Conservation (phyloP, 192 early-diverging fungal genomes). For the Spizellomyces punctatus region DNA sequence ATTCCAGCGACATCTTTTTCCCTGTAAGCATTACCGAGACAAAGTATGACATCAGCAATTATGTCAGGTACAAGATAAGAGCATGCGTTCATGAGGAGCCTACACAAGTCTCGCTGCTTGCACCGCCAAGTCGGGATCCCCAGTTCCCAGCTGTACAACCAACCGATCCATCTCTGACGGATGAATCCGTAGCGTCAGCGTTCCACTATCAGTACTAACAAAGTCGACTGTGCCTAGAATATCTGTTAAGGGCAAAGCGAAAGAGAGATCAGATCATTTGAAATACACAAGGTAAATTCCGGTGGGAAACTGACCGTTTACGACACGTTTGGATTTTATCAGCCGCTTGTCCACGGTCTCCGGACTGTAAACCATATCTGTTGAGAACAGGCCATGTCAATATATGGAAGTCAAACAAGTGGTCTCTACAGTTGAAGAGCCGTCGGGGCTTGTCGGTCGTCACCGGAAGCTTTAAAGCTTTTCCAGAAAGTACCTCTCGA, state of each 20-base stretch:
- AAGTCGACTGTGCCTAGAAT: slow-evolving; percentile 75
- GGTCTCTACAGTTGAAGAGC: not conserved
- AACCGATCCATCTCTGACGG: slow-evolving; percentile 73
- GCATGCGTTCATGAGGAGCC: not conserved
- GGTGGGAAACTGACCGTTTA: slow-evolving; percentile 60
- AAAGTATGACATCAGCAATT: not conserved
- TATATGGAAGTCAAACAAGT: not conserved
- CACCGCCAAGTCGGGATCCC: slow-evolving; percentile 81
- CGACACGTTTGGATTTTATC: slow-evolving; percentile 68
- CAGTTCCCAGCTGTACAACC: slow-evolving; percentile 93
- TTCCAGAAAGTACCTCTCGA: not conserved
- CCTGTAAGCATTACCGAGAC: slow-evolving; percentile 34
- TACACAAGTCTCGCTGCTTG: slow-evolving; percentile 83
- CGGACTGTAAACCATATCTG: slow-evolving; percentile 85
- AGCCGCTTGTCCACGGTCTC: slow-evolving; percentile 91
- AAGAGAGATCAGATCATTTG: not conserved
- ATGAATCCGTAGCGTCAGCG: slow-evolving; percentile 74
- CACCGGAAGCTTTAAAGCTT: not conserved
- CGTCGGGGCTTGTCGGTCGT: not conserved
- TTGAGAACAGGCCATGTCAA: not conserved
- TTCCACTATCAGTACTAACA: slow-evolving; percentile 59
- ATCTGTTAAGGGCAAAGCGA: slow-evolving; percentile 17
- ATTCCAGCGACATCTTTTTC: slow-evolving; percentile 84
- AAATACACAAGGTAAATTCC: not conserved
- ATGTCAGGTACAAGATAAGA: not conserved